phyloP scores from a whole-genome alignment of 2,329 filamentous ascomycete genomes.

The Chaetomium olivaceum region DNA sequence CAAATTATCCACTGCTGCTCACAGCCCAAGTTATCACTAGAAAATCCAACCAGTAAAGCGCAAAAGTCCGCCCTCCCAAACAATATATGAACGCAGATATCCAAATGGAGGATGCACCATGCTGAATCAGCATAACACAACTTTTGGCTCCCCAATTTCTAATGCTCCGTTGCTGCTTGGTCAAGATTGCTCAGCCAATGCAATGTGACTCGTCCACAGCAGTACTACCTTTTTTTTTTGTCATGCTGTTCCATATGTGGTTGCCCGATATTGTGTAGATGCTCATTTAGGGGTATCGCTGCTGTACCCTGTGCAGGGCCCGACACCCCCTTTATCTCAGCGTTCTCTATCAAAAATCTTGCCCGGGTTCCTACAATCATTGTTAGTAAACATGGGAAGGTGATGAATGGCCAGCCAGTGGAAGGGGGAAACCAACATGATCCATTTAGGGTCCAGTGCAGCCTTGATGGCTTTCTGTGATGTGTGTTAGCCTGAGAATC shows the following conservation, averaged over 20 bases:
- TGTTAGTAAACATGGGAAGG: conserved; percentile 20
- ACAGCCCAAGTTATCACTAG: neutral
- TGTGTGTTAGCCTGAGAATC: conserved; percentile 3
- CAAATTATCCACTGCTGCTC: neutral
- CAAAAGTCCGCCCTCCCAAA: neutral
- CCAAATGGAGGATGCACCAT: neutral
- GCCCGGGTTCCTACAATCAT: conserved; percentile 64
- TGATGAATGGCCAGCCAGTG: neutral
- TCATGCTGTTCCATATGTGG: conserved; percentile 13
- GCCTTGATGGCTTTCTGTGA: conserved; percentile 67
- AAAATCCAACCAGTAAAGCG: neutral
- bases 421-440: conserved; percentile 53
- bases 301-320: conserved; percentile 1
- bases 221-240: neutral
- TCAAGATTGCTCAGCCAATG: neutral
- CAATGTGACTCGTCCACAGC: conserved; percentile 3
- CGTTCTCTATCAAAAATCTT: conserved; percentile 76
- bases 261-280: conserved; percentile 24
- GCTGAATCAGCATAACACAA: neutral
- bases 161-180: neutral
- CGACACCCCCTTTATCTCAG: conserved; percentile 3
- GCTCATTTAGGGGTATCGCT: conserved; percentile 3
- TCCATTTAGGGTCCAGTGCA: conserved; percentile 82
- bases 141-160: neutral
- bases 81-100: neutral